These are phyloP conservation scores for Fraxinus sp. DNA, from an alignment of 305 asterid species.

Conservation along the genomic window DNA sequence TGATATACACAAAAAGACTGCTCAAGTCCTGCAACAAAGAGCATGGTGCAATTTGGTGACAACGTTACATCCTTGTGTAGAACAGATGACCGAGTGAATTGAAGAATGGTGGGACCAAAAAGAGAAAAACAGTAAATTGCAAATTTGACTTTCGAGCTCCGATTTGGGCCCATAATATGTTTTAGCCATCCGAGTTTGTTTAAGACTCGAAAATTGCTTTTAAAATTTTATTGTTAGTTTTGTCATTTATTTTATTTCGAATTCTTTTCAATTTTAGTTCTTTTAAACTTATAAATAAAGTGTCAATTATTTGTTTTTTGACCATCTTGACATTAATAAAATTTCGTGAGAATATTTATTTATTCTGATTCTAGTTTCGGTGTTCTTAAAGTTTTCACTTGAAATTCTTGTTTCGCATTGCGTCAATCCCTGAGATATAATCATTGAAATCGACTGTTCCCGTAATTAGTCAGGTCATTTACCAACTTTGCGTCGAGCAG, in stretches of 20 bases:
- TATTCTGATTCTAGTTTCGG: neutral
- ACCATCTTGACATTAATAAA: neutral
- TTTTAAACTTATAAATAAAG: too few species aligned
- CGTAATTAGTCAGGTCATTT: neutral
- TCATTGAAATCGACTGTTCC: neutral
- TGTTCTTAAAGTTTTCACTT: neutral
- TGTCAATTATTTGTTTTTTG: neutral
- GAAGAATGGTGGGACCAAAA: neutral
- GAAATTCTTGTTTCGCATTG: neutral
- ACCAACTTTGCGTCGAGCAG: neutral
- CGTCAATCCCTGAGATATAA: neutral
- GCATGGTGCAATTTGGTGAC: constrained; percentile 1
- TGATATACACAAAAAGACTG: constrained; percentile 27
- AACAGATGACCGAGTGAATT: neutral
- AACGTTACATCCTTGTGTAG: neutral
- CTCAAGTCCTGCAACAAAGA: constrained; percentile 22
- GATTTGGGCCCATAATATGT: neutral
- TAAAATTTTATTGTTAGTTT: too few species aligned
- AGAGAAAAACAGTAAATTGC: neutral
- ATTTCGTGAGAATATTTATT: neutral
- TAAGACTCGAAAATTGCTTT: neutral
- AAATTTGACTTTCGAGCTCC: neutral
- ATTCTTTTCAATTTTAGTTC: neutral
- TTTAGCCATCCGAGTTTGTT: neutral
- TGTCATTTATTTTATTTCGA: neutral